phyloP scores from a whole-genome alignment of 2,329 filamentous ascomycete species.

The Moelleriella libera region DNA sequence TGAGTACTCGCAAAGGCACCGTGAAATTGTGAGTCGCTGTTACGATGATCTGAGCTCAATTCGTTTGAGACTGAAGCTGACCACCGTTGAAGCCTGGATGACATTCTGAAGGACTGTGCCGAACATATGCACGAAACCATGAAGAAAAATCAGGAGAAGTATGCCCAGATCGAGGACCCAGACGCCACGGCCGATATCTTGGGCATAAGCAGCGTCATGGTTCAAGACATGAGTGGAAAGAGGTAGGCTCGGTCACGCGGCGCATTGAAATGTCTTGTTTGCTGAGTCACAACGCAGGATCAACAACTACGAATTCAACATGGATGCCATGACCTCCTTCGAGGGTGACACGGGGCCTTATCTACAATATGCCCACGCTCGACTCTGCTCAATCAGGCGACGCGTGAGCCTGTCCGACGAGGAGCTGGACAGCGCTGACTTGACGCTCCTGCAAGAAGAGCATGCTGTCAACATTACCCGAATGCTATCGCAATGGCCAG shows the following conservation, averaged over 20 bases:
- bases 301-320: conserved; percentile 60
- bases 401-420: conserved; percentile 37
- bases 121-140: conserved; percentile 98
- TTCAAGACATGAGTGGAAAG: conserved; percentile 96
- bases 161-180: conserved; percentile 76
- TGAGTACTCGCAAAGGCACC: conserved; percentile 58
- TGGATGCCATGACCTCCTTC: conserved; percentile 70
- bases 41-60: background rate
- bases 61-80: background rate
- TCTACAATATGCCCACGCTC: conserved; percentile 70
- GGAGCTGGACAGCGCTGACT: conserved; percentile 49
- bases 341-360: conserved; percentile 79
- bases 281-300: conserved; percentile 21
- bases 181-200: conserved; percentile 71
- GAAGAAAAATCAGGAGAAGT: conserved; percentile 81
- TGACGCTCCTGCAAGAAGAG: conserved; percentile 53
- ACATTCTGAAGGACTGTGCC: conserved; percentile 44
- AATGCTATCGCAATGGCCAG: conserved; percentile 70
- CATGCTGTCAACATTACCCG: conserved; percentile 63
- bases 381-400: conserved; percentile 50
- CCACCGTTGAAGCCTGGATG: conserved; percentile 4
- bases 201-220: conserved; percentile 92
- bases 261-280: background rate
- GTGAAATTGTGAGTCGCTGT: conserved; percentile 43
- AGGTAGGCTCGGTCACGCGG: conserved; percentile 34